phyloP scores from a whole-genome alignment of 345 rosid species.

The Durio zibethinus region DNA sequence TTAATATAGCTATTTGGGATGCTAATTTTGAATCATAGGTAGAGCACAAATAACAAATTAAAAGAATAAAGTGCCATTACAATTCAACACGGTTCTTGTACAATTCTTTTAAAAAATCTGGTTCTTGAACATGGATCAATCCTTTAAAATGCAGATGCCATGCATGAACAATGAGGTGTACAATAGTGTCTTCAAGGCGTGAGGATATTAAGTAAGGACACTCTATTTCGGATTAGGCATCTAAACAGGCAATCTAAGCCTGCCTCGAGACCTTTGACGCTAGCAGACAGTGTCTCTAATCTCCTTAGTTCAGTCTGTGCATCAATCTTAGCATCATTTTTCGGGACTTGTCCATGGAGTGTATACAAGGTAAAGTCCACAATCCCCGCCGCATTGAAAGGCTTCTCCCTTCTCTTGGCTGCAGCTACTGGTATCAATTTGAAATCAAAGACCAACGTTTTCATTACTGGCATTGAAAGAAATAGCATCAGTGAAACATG shows the following conservation, averaged over 20 bases:
- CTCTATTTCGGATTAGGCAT: conserved; percentile 39
- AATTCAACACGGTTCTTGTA: background rate
- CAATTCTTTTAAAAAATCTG: conserved; percentile 2
- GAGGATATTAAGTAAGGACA: conserved; percentile 34
- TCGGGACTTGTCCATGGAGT: conserved; percentile 14
- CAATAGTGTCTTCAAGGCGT: conserved; percentile 19
- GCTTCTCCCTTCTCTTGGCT: conserved; percentile 26
- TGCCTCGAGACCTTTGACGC: conserved; percentile 33
- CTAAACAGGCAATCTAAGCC: conserved; percentile 37
- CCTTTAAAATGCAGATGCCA: background rate
- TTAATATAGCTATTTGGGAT: no score
- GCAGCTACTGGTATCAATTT: conserved; percentile 24
- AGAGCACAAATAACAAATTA: background rate
- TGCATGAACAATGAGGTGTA: background rate
- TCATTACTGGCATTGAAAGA: conserved; percentile 26
- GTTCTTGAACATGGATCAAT: conserved; percentile 4
- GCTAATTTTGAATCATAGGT: no score
- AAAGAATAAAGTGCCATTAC: background rate
- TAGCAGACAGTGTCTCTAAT: conserved; percentile 31
- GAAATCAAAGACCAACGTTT: conserved; percentile 43
- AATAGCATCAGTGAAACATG: conserved; percentile 42
- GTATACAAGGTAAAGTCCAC: conserved; percentile 31
- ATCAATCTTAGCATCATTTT: conserved; percentile 25
- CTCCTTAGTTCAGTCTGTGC: conserved; percentile 27
- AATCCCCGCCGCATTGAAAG: conserved; percentile 37